Conservation (phyloP, 2,329 filamentous ascomycete genomes). For the Penicillium brevicompactum region DNA sequence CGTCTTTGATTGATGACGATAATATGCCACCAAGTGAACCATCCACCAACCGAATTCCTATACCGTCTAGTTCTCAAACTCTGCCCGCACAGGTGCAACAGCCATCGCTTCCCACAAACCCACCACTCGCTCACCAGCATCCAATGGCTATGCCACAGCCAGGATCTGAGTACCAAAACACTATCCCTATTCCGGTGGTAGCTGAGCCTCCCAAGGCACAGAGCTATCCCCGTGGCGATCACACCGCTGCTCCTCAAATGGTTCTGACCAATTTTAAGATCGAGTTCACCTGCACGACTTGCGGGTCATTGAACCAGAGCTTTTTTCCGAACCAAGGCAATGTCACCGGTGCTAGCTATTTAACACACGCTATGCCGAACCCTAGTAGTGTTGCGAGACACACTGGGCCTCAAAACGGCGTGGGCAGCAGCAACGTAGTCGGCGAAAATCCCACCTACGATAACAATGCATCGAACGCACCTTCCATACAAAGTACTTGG, state of each 20-base stretch:
- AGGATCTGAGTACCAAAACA: slow-evolving; percentile 23
- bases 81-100: slow-evolving; percentile 24
- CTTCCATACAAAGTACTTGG: slow-evolving; percentile 34
- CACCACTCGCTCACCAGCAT: slow-evolving; percentile 25
- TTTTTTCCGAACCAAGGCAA: slow-evolving; percentile 43
- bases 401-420: slow-evolving; percentile 19
- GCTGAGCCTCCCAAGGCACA: slow-evolving; percentile 26
- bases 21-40: slow-evolving; percentile 25
- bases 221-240: slow-evolving; percentile 27
- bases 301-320: slow-evolving; percentile 41
- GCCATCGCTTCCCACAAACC: slow-evolving; percentile 21
- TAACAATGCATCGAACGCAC: slow-evolving; percentile 25
- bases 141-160: slow-evolving; percentile 27
- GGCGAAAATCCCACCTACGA: slow-evolving; percentile 27
- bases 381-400: slow-evolving; percentile 21
- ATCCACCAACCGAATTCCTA: slow-evolving; percentile 20
- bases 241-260: slow-evolving; percentile 31
- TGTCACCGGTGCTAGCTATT: slow-evolving; percentile 32
- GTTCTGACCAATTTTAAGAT: slow-evolving; percentile 43
- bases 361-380: slow-evolving; percentile 25
- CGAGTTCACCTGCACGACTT: slow-evolving; percentile 43
- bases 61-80: slow-evolving; percentile 23
- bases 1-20: slow-evolving; percentile 30
- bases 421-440: slow-evolving; percentile 18
- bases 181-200: slow-evolving; percentile 21